Conservation (phyloP, 495 filamentous ascomycete genomes). For the Physcia stellaris region DNA sequence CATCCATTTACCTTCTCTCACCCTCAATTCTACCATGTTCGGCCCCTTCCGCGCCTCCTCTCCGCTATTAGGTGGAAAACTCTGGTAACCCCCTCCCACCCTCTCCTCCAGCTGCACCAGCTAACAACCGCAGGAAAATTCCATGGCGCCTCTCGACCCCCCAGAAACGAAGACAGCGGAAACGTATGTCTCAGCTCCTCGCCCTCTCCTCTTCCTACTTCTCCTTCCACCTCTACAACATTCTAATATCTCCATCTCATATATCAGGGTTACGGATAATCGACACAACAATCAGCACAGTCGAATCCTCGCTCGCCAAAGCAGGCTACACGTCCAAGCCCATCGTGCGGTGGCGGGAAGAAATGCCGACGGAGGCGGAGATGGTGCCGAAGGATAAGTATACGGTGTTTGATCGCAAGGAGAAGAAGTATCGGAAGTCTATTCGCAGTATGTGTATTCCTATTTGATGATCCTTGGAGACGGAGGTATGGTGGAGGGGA, state of each 20-base stretch:
- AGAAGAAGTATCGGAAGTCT: slow-evolving; percentile 86
- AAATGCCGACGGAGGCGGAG: slow-evolving; percentile 93
- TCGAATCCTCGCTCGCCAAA: slow-evolving; percentile 62
- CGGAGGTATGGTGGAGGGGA: neutral
- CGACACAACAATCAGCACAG: slow-evolving; percentile 63
- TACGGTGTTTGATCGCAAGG: slow-evolving; percentile 92
- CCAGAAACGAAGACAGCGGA: slow-evolving; percentile 82
- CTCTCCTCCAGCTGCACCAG: slow-evolving; percentile 5
- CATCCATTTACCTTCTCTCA: no score
- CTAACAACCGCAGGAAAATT: slow-evolving; percentile 76
- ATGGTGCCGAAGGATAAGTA: slow-evolving; percentile 97
- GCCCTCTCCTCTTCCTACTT: no score
- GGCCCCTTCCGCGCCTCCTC: slow-evolving; percentile 69
- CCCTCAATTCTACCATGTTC: slow-evolving; percentile 54
- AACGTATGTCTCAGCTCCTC: no score
- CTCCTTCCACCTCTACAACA: no score
- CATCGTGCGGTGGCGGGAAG: slow-evolving; percentile 75
- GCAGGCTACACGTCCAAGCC: slow-evolving; percentile 48
- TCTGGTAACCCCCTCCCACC: slow-evolving; percentile 43
- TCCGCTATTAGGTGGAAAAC: slow-evolving; percentile 62
- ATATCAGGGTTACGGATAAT: no score
- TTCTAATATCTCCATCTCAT: no score
- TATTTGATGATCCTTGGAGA: slow-evolving; percentile 4
- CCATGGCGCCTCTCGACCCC: slow-evolving; percentile 86
- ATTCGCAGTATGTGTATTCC: slow-evolving; percentile 69